Evolutionary conservation across 2,329 filamentous ascomycete genomes (phyloP), one percentile per base, ranked within the genome.

Genomic region (Fusarium redolens): DNA sequence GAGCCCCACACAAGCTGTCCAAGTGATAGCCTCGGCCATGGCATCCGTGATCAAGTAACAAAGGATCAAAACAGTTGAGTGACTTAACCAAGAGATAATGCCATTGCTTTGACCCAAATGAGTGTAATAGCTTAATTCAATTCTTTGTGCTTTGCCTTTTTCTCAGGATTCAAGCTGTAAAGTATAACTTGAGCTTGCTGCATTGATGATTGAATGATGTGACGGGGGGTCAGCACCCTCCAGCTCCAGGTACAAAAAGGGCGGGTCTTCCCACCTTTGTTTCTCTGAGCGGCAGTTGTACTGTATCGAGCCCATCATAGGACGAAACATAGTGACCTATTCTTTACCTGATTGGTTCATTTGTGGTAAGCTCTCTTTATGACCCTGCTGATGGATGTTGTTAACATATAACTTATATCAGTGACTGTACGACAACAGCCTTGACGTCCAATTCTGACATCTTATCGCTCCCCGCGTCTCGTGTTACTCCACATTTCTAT

Each of bases 161-260:
- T 47, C 18, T n/a, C 14, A 28, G 31, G 31, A 52, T 33, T 52
- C 30, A 48, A 51, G 48, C 48, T 31, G n/a, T 17, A 63, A 51
- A 56, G 40, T 33, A 50, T 40, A 55, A 55, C 35, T 44, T 44
- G 31, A 47, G 35, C 41, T 57, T 54, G 22, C 33, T 17, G 18
- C 22, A 40, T 71, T 31, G 59, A 72, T 74, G 58, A 59, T 48
- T 74, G 63, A 68, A 73, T 73, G 71, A 73, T 74, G 68, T 74
- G 71, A 73, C 64, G 44, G 62, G 54, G 48, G 55, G 54, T 57
- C 52, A 41, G 41, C 41, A 22, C 35, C 31, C 44, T 22, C 57
- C 35, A 33, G 40, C 50, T 62, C 57, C 62, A 76, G 77, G 75
- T 79, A 79, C 78, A 79, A 78, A 79, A 79, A 77, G 78, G 78